A percentile compares a stretch with the other conserved stretches of the same genome.
Conservation (phyloP, 177 flowering plant species). For the Tripterygium wilfordii region DNA sequence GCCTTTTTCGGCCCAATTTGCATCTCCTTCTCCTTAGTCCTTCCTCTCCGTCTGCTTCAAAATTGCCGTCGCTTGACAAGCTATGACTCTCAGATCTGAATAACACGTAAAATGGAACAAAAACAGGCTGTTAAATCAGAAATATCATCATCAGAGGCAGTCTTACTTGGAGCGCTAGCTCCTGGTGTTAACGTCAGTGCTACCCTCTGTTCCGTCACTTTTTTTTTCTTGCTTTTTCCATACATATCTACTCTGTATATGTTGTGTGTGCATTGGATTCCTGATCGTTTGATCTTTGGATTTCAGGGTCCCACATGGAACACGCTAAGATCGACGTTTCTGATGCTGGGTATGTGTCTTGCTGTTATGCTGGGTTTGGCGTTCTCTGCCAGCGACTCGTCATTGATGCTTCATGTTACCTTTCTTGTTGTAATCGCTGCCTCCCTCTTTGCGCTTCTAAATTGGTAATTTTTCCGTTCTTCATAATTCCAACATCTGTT, state of each 20-base stretch:
- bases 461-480: conserved; percentile 57
- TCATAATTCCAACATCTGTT: too few relatives aligned
- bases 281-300: conserved; percentile 8
- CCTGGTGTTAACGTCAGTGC: conserved; percentile 83
- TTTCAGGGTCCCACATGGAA: conserved; percentile 84
- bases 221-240: conserved; percentile 2
- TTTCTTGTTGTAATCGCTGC: conserved; percentile 54
- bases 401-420: conserved; percentile 56
- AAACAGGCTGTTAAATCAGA: too few relatives aligned
- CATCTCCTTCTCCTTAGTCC: too few relatives aligned
- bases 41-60: too few relatives aligned
- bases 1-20: too few relatives aligned
- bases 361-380: conserved; percentile 70
- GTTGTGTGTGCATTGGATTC: too few relatives aligned
- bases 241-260: too few relatives aligned
- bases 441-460: conserved; percentile 68
- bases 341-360: conserved; percentile 66
- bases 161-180: conserved; percentile 79
- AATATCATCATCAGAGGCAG: conserved; percentile 66
- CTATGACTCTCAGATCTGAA: too few relatives aligned
- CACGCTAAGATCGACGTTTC: conserved; percentile 55
- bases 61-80: too few relatives aligned
- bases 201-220: neutral
- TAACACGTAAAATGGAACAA: too few relatives aligned
- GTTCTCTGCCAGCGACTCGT: conserved; percentile 56